A percentile compares a stretch with the other conserved stretches of the same genome.
Evolutionary conservation across 2,329 filamentous ascomycete species (phyloP).

Genomic region (Rhynchosporium graminicola): DNA sequence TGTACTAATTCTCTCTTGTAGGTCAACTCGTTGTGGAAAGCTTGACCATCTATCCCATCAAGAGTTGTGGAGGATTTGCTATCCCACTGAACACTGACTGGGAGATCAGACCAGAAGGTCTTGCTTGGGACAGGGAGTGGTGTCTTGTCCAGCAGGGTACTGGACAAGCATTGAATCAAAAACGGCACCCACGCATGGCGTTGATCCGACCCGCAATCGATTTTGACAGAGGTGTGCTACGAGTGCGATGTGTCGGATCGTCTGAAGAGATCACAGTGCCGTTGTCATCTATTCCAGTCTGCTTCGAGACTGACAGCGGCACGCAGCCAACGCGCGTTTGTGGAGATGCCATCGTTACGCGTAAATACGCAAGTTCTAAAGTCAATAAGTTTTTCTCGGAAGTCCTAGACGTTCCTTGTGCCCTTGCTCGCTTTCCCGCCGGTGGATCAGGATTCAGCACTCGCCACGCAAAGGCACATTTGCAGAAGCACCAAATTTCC

Average conservation of each 20-base stretch:
- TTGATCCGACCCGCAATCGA: conserved; percentile 76
- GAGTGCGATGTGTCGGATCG: conserved; percentile 54
- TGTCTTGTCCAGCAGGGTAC: conserved; percentile 88
- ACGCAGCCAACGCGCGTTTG: conserved; percentile 69
- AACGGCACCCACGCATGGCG: conserved; percentile 84
- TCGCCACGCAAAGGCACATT: conserved; percentile 71
- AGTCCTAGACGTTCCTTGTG: conserved; percentile 75
- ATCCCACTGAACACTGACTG: conserved; percentile 66
- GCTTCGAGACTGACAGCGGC: conserved; percentile 49
- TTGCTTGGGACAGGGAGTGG: conserved; percentile 97
- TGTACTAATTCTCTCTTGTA: background rate
- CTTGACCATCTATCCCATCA: conserved; percentile 84
- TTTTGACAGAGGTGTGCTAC: conserved; percentile 64
- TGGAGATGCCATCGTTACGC: conserved; percentile 72
- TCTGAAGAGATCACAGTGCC: conserved; percentile 54
- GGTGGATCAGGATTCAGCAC: conserved; percentile 59
- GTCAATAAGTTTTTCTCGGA: conserved; percentile 78
- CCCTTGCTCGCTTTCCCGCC: conserved; percentile 79
- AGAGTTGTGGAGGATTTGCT: conserved; percentile 82
- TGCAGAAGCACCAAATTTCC: conserved; percentile 56
- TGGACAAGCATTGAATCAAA: conserved; percentile 82
- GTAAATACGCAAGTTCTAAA: conserved; percentile 64
- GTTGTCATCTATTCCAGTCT: conserved; percentile 65
- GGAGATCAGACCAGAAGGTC: conserved; percentile 78
- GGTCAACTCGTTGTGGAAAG: conserved; percentile 50